phyloP scores from a whole-genome alignment of 495 filamentous ascomycete species.

The Penicillium bialowiezense region DNA sequence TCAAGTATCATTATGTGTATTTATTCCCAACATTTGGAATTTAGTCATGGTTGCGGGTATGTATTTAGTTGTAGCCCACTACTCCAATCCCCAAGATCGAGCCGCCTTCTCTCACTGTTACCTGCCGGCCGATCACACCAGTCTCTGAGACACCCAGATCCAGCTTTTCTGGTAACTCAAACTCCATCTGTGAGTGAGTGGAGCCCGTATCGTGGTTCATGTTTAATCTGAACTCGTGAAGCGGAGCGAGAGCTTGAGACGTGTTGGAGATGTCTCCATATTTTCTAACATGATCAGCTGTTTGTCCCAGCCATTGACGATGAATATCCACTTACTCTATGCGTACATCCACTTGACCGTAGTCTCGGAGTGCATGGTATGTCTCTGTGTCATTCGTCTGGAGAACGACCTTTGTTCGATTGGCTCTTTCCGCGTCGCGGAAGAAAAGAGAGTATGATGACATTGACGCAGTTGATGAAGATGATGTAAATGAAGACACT shows the following conservation, averaged over 20 bases:
- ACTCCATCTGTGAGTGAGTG: conserved; percentile 35
- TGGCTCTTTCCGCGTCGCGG: conserved; percentile 17
- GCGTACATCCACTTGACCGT: conserved; percentile 25
- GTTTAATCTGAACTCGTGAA: conserved; percentile 26
- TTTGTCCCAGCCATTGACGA: background rate
- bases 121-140: conserved; percentile 40
- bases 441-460: conserved; percentile 38
- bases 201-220: conserved; percentile 3
- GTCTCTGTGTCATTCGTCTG: conserved; percentile 25
- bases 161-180: conserved; percentile 54
- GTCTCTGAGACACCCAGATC: conserved; percentile 49
- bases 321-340: conserved; percentile 31
- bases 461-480: conserved; percentile 12
- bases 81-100: conserved; percentile 32
- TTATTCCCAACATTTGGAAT: too few species aligned
- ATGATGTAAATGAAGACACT: conserved; percentile 13
- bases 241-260: conserved; percentile 5
- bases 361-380: conserved; percentile 12
- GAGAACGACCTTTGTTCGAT: conserved; percentile 28
- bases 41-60: too few species aligned
- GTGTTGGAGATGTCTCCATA: conserved; percentile 34
- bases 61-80: conserved; percentile 39
- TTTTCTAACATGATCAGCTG: conserved; percentile 22
- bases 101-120: conserved; percentile 26
- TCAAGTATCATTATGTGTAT: too few species aligned